Percentiles rank a stretch among this genome's conserved stretches.
Conservation (phyloP, 352 stramenopile genomes). For the Pythium graminicola region DNA sequence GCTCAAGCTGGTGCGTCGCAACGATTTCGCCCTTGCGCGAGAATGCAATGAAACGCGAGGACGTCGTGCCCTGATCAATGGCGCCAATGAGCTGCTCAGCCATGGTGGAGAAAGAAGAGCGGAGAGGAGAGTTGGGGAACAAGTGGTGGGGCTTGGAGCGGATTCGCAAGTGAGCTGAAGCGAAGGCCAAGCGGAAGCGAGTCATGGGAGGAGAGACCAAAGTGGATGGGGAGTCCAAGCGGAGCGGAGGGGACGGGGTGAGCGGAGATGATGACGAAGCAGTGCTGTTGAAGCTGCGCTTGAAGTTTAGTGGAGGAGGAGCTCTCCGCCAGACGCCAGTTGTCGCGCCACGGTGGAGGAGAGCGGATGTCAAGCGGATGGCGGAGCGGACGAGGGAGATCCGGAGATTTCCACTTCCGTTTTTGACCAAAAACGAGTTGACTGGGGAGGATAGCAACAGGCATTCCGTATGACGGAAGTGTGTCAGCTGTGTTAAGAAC, state of each 20-base stretch:
- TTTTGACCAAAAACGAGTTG: too few species aligned
- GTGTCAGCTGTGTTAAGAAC: conserved; percentile 14
- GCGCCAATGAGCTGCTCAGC: conserved; percentile 64
- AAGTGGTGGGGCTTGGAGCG: conserved; percentile 7
- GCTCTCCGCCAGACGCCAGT: not conserved
- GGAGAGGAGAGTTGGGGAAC: not conserved
- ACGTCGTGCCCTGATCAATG: conserved; percentile 98
- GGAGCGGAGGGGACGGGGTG: not conserved
- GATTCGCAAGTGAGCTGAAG: conserved; percentile 17
- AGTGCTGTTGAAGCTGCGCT: not conserved
- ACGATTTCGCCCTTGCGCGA: conserved; percentile 85
- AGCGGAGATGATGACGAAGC: not conserved
- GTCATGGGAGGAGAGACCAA: not conserved
- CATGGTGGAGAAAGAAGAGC: conserved; percentile 16
- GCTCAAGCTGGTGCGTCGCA: conserved; percentile 91
- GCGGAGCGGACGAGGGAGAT: not conserved
- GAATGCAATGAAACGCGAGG: conserved; percentile 96
- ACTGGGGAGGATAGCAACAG: too few species aligned
- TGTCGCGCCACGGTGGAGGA: conserved; percentile 4
- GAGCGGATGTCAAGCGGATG: not conserved
- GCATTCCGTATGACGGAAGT: not conserved
- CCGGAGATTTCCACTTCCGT: too few species aligned
- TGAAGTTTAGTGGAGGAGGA: not conserved
- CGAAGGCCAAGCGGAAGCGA: not conserved
- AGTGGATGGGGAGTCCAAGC: not conserved